Percentiles rank a stretch among this genome's conserved stretches.
Conservation (phyloP, 768 basidiomycete species). For the Mycena kentingensis region DNA sequence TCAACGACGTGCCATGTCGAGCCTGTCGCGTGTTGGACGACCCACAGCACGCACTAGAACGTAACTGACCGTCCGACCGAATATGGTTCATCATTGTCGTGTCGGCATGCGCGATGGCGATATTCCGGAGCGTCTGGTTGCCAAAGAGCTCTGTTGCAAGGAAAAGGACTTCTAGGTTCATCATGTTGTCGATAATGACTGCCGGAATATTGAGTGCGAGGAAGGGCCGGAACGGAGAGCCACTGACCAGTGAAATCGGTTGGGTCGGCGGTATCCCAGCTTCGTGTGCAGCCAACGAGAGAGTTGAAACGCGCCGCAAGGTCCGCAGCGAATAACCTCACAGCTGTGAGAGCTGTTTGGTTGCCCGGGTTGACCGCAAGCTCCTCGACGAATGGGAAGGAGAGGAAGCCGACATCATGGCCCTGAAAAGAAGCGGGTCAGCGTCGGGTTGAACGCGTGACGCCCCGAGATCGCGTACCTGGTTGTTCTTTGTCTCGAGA, state of each 20-base stretch:
- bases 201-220: neutral
- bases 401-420: conserved; percentile 74
- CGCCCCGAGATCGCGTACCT: conserved; percentile 23
- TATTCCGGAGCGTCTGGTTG: conserved; percentile 57
- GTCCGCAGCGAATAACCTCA: conserved; percentile 58
- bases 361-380: conserved; percentile 56
- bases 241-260: conserved; percentile 56
- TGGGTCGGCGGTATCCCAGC: conserved; percentile 63
- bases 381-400: conserved; percentile 69
- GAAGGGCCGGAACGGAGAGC: neutral
- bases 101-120: conserved; percentile 65
- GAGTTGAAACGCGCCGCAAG: conserved; percentile 61
- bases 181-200: conserved; percentile 83
- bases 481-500: conserved; percentile 46
- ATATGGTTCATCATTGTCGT: conserved; percentile 70
- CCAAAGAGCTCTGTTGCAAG: conserved; percentile 58
- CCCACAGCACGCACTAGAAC: too few species aligned
- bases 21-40: too few species aligned
- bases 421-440: conserved; percentile 28
- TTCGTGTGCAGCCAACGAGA: conserved; percentile 67
- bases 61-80: conserved; percentile 65
- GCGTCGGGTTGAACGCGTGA: neutral
- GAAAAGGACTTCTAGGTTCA: conserved; percentile 74
- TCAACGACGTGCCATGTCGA: conserved; percentile 65
- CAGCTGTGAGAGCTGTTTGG: conserved; percentile 52